Conservation (phyloP, 352 stramenopile species). For the Globisporangium irregulare region DNA sequence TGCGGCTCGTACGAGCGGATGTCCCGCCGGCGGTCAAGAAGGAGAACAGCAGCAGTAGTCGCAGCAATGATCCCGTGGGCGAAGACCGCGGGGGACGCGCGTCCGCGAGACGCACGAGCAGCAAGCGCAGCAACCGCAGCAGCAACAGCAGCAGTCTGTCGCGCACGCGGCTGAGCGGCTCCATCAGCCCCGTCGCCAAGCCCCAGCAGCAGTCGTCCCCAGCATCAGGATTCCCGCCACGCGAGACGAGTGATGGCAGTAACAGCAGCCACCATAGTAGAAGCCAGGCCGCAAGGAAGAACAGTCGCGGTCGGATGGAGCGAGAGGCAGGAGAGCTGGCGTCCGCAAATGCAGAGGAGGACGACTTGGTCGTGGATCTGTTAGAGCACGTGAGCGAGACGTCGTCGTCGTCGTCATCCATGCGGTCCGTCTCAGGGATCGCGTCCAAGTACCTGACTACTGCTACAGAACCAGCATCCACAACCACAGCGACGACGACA, state of each 20-base stretch:
- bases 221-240: neutral
- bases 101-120: neutral
- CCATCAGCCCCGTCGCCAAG: constrained; percentile 12
- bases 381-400: constrained; percentile 35
- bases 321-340: neutral
- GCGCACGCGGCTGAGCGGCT: constrained; percentile 16
- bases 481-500: neutral
- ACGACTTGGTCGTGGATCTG: constrained; percentile 23
- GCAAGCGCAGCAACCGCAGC: constrained; percentile 12
- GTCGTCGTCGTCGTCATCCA: constrained; percentile 20
- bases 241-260: neutral
- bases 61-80: neutral
- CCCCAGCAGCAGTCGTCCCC: neutral
- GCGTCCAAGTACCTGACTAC: constrained; percentile 9
- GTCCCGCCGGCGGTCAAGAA: constrained; percentile 22
- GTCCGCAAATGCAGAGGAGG: neutral
- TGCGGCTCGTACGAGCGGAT: constrained; percentile 51
- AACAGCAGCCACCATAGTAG: neutral
- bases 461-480: neutral
- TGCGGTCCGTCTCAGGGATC: constrained; percentile 3
- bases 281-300: constrained; percentile 1
- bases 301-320: neutral
- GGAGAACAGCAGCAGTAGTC: constrained; percentile 12
- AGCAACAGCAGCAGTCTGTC: constrained; percentile 18
- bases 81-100: neutral